A percentile compares a stretch with the other conserved stretches of the same genome.
These are phyloP conservation scores for Suillus clintonianus DNA, from an alignment of 768 basidiomycete species.

Conservation along the genomic window DNA sequence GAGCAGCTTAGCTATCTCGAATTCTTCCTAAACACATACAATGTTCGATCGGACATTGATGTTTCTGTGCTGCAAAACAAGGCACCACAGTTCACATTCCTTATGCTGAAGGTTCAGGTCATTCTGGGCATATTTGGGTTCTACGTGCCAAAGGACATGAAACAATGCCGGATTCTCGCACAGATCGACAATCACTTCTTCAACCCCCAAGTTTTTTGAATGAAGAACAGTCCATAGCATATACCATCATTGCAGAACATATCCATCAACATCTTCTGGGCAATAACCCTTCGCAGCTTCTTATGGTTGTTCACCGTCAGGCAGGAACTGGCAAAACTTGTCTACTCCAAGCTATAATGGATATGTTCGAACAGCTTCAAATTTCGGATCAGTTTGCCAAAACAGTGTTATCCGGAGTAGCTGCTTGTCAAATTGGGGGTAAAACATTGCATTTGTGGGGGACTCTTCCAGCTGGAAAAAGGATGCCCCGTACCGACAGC, in stretches of 20 bases:
- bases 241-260: slow-evolving; percentile 37
- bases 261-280: slow-evolving; percentile 5
- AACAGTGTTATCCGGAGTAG: background rate
- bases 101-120: slow-evolving; percentile 2
- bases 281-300: slow-evolving; percentile 25
- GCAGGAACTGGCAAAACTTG: slow-evolving; percentile 18
- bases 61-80: no score
- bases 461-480: background rate
- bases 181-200: no score
- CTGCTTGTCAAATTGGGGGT: background rate
- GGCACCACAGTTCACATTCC: background rate
- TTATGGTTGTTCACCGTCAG: slow-evolving; percentile 41
- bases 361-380: no score
- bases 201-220: no score
- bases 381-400: no score
- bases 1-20: background rate
- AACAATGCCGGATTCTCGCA: no score
- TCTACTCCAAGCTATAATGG: slow-evolving; percentile 38
- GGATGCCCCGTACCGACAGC: rapidly evolving
- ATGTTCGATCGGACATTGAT: background rate
- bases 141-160: slow-evolving; percentile 29
- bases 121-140: slow-evolving; percentile 15
- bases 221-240: slow-evolving; percentile 19
- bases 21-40: slow-evolving; percentile 6
- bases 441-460: background rate